Conservation (phyloP, 805 yeast species). For the Maudiozyma barnettii region DNA sequence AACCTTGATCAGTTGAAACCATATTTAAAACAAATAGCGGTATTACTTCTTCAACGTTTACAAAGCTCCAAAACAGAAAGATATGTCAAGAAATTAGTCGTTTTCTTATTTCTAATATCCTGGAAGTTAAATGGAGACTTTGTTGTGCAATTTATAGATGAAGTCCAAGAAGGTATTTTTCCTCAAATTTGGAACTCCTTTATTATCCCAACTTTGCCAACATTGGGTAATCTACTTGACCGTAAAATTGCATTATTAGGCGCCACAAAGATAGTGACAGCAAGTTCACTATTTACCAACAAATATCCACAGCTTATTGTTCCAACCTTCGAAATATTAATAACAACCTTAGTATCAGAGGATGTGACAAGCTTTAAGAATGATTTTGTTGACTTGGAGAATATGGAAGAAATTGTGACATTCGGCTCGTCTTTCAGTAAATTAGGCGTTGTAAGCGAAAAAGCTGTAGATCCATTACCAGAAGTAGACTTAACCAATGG, state of each 20-base stretch:
- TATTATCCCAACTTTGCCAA: conserved; percentile 34
- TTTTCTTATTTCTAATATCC: conserved; percentile 49
- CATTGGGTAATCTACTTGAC: conserved; percentile 42
- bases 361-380: conserved; percentile 31
- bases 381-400: conserved; percentile 35
- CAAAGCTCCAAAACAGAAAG: conserved; percentile 76
- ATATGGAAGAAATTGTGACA: conserved; percentile 61
- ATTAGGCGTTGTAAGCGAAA: conserved; percentile 51
- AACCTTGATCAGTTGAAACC: conserved; percentile 42
- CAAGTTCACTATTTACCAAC: conserved; percentile 28
- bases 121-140: conserved; percentile 43
- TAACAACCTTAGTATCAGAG: conserved; percentile 31
- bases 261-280: conserved; percentile 36
- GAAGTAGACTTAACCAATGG: conserved; percentile 32
- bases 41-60: conserved; percentile 67
- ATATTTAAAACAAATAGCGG: conserved; percentile 62
- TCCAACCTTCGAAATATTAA: conserved; percentile 36
- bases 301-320: conserved; percentile 35
- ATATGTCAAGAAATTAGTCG: conserved; percentile 59
- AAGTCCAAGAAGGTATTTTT: conserved; percentile 54
- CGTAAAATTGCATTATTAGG: conserved; percentile 48
- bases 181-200: conserved; percentile 39
- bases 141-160: conserved; percentile 55
- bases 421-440: conserved; percentile 83
- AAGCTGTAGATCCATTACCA: conserved; percentile 63